Base-by-base conservation (phyloP, 1,284 basidiomycete species). In the Kwoniella shivajii region DNA sequence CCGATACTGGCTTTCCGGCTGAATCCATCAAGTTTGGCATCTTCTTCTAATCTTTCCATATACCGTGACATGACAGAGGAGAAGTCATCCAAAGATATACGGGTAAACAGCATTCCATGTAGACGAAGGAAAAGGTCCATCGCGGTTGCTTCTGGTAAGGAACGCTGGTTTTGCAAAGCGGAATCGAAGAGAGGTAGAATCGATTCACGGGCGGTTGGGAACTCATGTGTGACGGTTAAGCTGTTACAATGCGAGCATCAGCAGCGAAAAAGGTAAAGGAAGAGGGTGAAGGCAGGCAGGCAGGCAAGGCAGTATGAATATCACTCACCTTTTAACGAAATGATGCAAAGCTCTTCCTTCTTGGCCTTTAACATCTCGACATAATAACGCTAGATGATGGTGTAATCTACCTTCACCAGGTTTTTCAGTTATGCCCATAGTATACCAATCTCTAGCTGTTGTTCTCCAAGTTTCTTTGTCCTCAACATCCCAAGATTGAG, bases 81-180 rank as follows among this genome's bases (percentile, higher is more conserved):
- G 70, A 98, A 98, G 73, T 92, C 88, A 75, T 99, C 94, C 20
- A 98, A 84, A 66, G 95, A 85, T 61, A 96, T 90, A 62, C 89
- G 88, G 10, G 94, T 97, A 78, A 97, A 95, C 1, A 99, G 82
- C 88, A 96, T 91, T 26, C 94, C 94, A 63, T 98, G 95, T 1
- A 98, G 80, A 34, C 92, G 84, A 11, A 97, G 85, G 63, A 98
- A 98, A 1, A 96, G 83, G 43, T 95, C 92, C 3, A 87, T 79
- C 0, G 86, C 85, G 0, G 82, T 82, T 3, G 91, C 87, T 64
- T 95, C 92, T 0, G 92, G 87, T 10, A 84, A 86, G 81, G 39
- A 86, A 16, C 86, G 84, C 41, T 85, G 82, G 48, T 66, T 68
- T 74, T 92, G 91, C 0, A 86, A 83, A 4, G 84, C 76, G 4